A percentile compares a stretch with the other conserved stretches of the same genome.
phyloP scores from a whole-genome alignment of 1,284 basidiomycete genomes.

The Rhodotorula sp. region DNA sequence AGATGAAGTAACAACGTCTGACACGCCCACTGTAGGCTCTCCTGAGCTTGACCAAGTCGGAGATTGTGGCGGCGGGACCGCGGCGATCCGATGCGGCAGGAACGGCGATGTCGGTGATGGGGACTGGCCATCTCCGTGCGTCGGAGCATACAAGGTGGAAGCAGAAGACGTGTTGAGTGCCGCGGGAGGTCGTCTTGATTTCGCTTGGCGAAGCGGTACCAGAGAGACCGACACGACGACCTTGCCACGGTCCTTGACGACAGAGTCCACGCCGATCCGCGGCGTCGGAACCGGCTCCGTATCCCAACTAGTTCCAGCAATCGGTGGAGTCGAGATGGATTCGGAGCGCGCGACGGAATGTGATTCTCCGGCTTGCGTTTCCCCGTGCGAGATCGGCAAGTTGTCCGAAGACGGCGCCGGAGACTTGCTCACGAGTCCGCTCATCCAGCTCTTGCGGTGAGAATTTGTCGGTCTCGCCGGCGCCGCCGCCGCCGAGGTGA shows the following conservation, averaged over 20 bases:
- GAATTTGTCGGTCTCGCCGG: neutral
- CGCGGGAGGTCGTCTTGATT: neutral
- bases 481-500: neutral
- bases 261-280: too few species aligned
- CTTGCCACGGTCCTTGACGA: slow-evolving; percentile 3
- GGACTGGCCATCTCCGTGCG: slow-evolving; percentile 1
- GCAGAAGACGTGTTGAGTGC: neutral
- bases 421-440: slow-evolving; percentile 1
- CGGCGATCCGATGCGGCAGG: neutral
- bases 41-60: neutral
- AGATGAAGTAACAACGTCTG: neutral
- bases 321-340: neutral
- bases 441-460: slow-evolving; percentile 23
- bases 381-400: neutral
- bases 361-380: neutral
- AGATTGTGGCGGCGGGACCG: slow-evolving; percentile 2
- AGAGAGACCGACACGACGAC: slow-evolving; percentile 34
- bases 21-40: neutral
- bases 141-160: neutral
- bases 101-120: neutral
- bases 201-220: slow-evolving; percentile 29
- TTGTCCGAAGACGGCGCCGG: neutral
- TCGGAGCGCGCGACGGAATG: neutral
- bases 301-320: slow-evolving; percentile 9
- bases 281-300: neutral